Evolutionary conservation across 1,284 basidiomycete species (phyloP).

Genomic region (Retiboletus flavoniger): DNA sequence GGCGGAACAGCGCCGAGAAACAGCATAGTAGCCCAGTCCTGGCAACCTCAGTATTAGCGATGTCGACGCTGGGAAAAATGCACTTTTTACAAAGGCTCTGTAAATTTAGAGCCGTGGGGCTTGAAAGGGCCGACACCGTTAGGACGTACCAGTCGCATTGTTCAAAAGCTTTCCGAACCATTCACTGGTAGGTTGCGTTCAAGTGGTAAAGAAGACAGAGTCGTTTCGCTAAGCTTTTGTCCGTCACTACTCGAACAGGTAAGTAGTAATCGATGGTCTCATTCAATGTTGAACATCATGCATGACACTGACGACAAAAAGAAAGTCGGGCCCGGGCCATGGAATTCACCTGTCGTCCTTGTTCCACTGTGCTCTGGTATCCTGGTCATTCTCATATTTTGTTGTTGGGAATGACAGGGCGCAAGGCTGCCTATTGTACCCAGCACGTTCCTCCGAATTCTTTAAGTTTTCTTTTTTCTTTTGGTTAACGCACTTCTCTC

Average conservation of each 20-base stretch:
- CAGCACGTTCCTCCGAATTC: not conserved
- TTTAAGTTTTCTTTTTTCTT: not conserved
- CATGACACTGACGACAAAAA: too few species aligned
- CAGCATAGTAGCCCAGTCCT: too few species aligned
- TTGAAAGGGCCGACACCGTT: too few species aligned
- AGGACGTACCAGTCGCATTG: too few species aligned
- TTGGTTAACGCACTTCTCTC: not conserved
- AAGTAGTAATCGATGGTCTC: too few species aligned
- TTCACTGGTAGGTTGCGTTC: too few species aligned
- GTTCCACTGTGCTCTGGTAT: not conserved
- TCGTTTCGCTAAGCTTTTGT: too few species aligned
- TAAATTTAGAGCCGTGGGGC: not conserved
- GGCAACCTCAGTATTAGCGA: not conserved
- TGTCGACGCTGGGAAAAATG: not conserved
- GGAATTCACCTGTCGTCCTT: not conserved
- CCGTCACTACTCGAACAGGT: too few species aligned
- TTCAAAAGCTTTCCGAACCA: too few species aligned
- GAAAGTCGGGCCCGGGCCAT: not conserved
- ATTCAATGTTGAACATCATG: too few species aligned
- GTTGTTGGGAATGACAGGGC: conserved; percentile 2
- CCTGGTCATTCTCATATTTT: not conserved
- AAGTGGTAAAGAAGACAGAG: too few species aligned
- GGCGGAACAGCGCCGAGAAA: not conserved
- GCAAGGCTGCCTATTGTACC: not conserved
- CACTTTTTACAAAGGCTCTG: not conserved